phyloP scores from a whole-genome alignment of 1,284 basidiomycete genomes.

The Heliocybe sulcata region DNA sequence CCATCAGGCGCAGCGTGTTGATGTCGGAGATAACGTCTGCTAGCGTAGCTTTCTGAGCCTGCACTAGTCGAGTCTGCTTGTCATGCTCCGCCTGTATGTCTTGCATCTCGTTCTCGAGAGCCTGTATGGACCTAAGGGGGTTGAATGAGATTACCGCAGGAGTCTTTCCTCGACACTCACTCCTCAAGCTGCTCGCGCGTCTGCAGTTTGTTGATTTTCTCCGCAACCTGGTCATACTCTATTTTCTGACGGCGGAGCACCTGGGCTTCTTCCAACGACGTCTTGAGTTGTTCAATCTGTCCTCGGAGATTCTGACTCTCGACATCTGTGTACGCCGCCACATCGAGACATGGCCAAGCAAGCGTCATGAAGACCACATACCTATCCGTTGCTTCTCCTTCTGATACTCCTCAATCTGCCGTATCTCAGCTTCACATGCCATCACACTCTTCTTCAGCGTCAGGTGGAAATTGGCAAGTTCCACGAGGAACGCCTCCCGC shows the following conservation, averaged over 20 bases:
- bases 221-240: conserved; percentile 75
- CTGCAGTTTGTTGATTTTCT: conserved; percentile 74
- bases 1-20: conserved; percentile 51
- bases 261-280: conserved; percentile 69
- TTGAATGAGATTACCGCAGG: conserved; percentile 2
- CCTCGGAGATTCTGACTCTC: conserved; percentile 57
- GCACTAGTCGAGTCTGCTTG: conserved; percentile 55
- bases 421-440: conserved; percentile 74
- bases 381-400: conserved; percentile 63
- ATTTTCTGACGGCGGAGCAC: conserved; percentile 67
- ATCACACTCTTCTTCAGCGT: conserved; percentile 67
- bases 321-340: conserved; percentile 35
- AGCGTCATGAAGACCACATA: conserved; percentile 23
- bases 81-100: conserved; percentile 70
- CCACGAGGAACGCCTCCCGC: conserved; percentile 68
- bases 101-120: conserved; percentile 69
- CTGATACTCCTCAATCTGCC: conserved; percentile 77
- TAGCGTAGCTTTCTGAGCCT: conserved; percentile 59
- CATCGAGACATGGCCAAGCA: conserved; percentile 2
- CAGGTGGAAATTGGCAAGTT: conserved; percentile 67
- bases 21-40: conserved; percentile 59
- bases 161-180: conserved; percentile 30
- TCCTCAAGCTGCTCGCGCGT: conserved; percentile 64
- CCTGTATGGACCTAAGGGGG: conserved; percentile 48
- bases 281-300: conserved; percentile 73